Evolutionary conservation across 2,329 filamentous ascomycete species (phyloP).

Genomic region (Ophiocordyceps camponoti-rufipedis): DNA sequence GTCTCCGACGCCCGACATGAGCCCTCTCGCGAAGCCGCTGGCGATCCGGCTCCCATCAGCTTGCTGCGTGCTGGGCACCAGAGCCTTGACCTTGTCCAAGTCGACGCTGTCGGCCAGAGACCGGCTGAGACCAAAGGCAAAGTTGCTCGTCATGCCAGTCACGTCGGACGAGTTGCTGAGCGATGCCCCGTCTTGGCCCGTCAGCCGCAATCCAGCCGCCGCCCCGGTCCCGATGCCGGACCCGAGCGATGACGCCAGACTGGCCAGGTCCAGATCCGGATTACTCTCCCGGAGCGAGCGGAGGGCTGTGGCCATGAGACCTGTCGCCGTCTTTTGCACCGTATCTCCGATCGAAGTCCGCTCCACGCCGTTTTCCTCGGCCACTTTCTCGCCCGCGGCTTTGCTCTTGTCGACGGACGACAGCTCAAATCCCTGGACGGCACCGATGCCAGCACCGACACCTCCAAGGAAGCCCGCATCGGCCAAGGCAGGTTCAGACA

Average conservation of each 20-base stretch:
- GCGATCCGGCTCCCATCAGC: slow-evolving; percentile 11
- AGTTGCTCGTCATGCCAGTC: slow-evolving; percentile 7
- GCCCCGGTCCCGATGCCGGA: slow-evolving; percentile 8
- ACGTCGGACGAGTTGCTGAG: slow-evolving; percentile 6
- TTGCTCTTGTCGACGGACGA: slow-evolving; percentile 4
- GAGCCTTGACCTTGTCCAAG: background rate
- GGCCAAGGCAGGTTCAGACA: slow-evolving; percentile 2
- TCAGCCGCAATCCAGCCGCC: slow-evolving; percentile 7
- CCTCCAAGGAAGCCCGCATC: slow-evolving; percentile 8
- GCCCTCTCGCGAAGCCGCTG: slow-evolving; percentile 15
- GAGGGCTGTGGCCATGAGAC: slow-evolving; percentile 10
- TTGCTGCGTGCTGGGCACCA: background rate
- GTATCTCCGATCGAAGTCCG: slow-evolving; percentile 11
- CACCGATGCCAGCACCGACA: slow-evolving; percentile 8
- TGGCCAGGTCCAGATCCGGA: background rate
- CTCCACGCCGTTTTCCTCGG: slow-evolving; percentile 10
- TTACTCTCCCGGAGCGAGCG: slow-evolving; percentile 7
- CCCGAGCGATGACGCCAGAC: slow-evolving; percentile 7
- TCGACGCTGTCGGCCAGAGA: slow-evolving; percentile 10
- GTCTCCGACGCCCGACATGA: slow-evolving; percentile 16
- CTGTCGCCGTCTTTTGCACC: slow-evolving; percentile 12
- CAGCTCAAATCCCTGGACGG: slow-evolving; percentile 8
- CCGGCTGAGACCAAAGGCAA: slow-evolving; percentile 11
- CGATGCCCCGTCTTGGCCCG: slow-evolving; percentile 3
- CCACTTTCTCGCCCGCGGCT: slow-evolving; percentile 5